Evolutionary conservation across 2,329 filamentous ascomycete species (phyloP), one percentile per base, ranked within the genome.

Genomic region (Aspergillus japonicus): DNA sequence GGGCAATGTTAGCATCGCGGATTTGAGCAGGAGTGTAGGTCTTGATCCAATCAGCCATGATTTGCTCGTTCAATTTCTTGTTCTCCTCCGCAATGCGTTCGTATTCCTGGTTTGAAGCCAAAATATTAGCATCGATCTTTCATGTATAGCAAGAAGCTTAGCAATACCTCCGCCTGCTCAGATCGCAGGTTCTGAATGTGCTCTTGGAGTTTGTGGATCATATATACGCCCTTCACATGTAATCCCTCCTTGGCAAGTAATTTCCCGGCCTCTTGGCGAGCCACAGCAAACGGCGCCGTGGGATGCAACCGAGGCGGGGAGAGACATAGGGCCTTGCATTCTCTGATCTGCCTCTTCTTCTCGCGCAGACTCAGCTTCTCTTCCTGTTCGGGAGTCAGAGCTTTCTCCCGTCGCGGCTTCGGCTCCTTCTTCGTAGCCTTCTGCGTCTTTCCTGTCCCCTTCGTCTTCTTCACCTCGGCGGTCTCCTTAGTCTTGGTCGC

Each of bases 11-110:
- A 58, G 87, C 87, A 3, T 77, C 60, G 50, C 76, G 76, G 65
- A 90, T 88, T 68, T 87, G 71, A 5, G 83, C 75, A 10, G 84
- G 81, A 1, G 83, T 84, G 68, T 87, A 73, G 3, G 72, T 74
- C 33, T 81, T 71, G 21, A 89, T 71, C 84, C 85, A 90, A 60
- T 78, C 69, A 31, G 82, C 75, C 68, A 81, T 82, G 14, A 75
- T 77, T 21, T 75, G 73, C 21, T 71, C 65, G 53, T 81, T 81
- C 14, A 76, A 73, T 47, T 75, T 77, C 21, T 71, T 80, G 64
- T 79, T 81, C 60, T 81, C 68, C 57, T 78, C 78, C 54, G 81
- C 82, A 19, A 80, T 64, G 52, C 83, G 80, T 65, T 83, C 81
- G 70, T 82, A 83, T 66, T 79, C 78, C 86, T 88, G 56, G 39